Base-by-base conservation (phyloP, 2,329 filamentous ascomycete species). In the Xylaria sp. region DNA sequence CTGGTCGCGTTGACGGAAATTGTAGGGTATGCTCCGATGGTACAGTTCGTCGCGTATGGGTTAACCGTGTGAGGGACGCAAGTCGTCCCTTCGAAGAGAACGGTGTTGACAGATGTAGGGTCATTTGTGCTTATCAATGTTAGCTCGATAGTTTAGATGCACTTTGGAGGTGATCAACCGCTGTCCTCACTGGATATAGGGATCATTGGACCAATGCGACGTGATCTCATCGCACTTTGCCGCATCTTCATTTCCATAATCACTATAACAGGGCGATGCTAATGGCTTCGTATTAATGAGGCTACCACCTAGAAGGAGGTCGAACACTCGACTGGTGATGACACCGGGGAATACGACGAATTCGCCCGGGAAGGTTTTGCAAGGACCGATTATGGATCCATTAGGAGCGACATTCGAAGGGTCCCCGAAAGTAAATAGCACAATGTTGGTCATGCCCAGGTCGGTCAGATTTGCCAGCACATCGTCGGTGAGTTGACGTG, bases 31-130 rank as follows among this genome's bases (percentile, higher is more conserved):
- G 63, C 62, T 8, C 65, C 65, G 8, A 67, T 57, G 8, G 63
- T 62, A 49, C 65, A 67, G 16, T 60, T 63, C 4, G 53, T 42
- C 18, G 57, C 59, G 22, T 39, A 63, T 3, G 65, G 65, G 38
- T 66, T 66, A 9, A 67, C 54, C 17, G 61, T 60, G n/a, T 53
- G 54, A 17, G 65, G 65, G 19, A 67, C 61, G 45, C 65, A 67
- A 39, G 60, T 65, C 1, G 62, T 64, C 6, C 63, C 64, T 43
- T 66, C 61, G 39, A 61, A 65, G 3, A 67, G 29, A 37, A 67
- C 63, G 3, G 64, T 62, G 22, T 66, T 67, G 46, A 67, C 65
- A n/a, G 64, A 67, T 4, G 65, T 66, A 2, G 65, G 65, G 38
- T 67, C 65, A 48, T 66, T 61, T 2, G 64, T 66, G 42, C 65